Evolutionary conservation across 2,329 filamentous ascomycete genomes (phyloP), one percentile per base, ranked within the genome.

Genomic region (Aspergillus sergii): DNA sequence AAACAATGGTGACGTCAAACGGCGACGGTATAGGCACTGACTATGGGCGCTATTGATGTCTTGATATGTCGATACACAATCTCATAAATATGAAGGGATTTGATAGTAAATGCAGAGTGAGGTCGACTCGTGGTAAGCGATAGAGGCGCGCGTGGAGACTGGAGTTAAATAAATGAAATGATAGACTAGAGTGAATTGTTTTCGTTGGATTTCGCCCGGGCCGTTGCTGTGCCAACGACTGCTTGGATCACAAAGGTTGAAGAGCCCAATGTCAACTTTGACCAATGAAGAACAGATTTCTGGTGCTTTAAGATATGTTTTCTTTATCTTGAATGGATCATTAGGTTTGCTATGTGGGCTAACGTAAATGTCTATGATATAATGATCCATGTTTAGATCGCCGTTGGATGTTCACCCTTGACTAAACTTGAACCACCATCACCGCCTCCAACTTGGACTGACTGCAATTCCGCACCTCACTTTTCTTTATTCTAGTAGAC

Each of bases 201-300:
- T 51, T 51, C 16, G 28, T 34, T 32, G 19, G 28, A 10, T 51
- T 51, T 30, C 16, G 10, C 19, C 11, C 23, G 50, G 50, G 57
- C 43, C 58, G 68, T 70, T 70, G 69, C 69, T 65, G 68, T 66
- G 69, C 66, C 69, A 72, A 71, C 69, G 30, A 9, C 28, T 41
- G 4, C 26, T 34, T 23, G 8, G 16, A 43, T 26, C 41, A 48
- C 53, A 26, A 16, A 30, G 51, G 12, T 14, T 55, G 32, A 34
- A 39, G 28, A 48, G 46, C 19, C 23, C 46, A 30, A 28, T 16
- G 46, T 41, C 7, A 19, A 19, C 36, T 41, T 41, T 14, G 12
- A 16, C 45, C 45, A 48, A 48, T 48, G 46, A 30, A 30, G 14
- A 19, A 8, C n/a, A 23, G 21, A 16, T n/a, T 50, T 28, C 14